Evolutionary conservation across 164 flowering plant genomes (phyloP).

Genomic region (Stephania cephalantha): DNA sequence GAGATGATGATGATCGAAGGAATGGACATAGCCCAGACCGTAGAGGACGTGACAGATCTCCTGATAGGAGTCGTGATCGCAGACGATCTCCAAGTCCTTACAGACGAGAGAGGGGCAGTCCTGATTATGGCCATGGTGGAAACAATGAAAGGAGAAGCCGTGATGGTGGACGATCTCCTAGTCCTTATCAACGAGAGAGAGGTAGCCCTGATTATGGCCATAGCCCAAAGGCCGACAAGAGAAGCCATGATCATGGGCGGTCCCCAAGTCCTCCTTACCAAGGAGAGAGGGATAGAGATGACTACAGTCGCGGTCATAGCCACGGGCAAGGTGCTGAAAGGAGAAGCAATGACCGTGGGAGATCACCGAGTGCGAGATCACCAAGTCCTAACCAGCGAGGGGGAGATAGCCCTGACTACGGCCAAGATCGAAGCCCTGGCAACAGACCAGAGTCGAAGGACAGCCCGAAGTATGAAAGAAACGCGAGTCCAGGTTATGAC

Average conservation of each 20-base stretch:
- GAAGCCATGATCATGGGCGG: slow-evolving; percentile 25
- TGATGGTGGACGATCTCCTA: slow-evolving; percentile 21
- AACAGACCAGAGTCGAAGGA: slow-evolving; percentile 4
- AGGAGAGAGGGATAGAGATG: slow-evolving; percentile 62
- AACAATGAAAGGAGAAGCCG: slow-evolving; percentile 44
- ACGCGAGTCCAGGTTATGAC: slow-evolving; percentile 24
- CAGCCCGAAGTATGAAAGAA: slow-evolving; percentile 18
- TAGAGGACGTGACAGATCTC: slow-evolving; percentile 43
- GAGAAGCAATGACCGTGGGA: slow-evolving; percentile 26
- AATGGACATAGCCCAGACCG: slow-evolving; percentile 67
- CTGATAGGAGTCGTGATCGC: slow-evolving; percentile 41
- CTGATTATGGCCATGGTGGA: slow-evolving; percentile 71
- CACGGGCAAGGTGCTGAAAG: slow-evolving; percentile 36
- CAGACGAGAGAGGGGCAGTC: slow-evolving; percentile 57
- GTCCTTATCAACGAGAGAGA: slow-evolving; percentile 34
- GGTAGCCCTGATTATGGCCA: slow-evolving; percentile 27
- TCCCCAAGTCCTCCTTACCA: slow-evolving; percentile 39
- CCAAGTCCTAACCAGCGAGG: slow-evolving; percentile 23
- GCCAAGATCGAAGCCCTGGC: slow-evolving; percentile 9
- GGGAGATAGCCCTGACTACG: slow-evolving; percentile 2
- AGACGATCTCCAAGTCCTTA: slow-evolving; percentile 24
- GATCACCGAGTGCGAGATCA: too few relatives aligned
- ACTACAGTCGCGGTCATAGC: slow-evolving; percentile 51
- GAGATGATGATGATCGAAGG: slow-evolving; percentile 82
- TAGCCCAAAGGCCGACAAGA: slow-evolving; percentile 21